Evolutionary conservation across 169 alveolate genomes (phyloP).

Genomic region (Plasmodium gaboni): DNA sequence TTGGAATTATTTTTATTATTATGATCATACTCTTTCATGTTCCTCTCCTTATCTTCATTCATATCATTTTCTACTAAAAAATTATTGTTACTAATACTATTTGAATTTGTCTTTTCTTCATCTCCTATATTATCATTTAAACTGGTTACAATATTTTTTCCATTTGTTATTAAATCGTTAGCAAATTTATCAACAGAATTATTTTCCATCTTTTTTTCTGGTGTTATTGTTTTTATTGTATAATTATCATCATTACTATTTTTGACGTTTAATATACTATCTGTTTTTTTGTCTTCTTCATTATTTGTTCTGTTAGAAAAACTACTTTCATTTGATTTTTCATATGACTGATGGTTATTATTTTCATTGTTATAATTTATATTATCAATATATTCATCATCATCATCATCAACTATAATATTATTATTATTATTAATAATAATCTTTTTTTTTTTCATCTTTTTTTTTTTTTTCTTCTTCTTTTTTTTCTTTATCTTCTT

Average conservation of each 20-base stretch:
- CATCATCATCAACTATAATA: not conserved
- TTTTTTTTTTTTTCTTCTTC: not conserved
- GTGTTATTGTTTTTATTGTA: too few species aligned
- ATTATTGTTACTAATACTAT: not conserved
- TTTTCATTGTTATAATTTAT: too few species aligned
- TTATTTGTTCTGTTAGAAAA: not conserved
- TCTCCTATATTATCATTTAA: not conserved
- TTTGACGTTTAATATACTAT: not conserved
- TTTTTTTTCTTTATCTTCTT: not conserved
- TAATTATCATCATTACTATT: too few species aligned
- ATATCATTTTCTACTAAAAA: not conserved
- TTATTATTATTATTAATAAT: not conserved
- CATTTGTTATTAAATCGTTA: too few species aligned
- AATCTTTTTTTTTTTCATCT: not conserved
- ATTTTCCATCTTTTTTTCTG: too few species aligned
- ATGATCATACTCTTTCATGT: not conserved
- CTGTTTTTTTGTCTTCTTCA: not conserved
- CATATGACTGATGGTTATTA: too few species aligned
- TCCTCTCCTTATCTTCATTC: not conserved
- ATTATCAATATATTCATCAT: conserved; percentile 1
- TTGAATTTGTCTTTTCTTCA: not conserved
- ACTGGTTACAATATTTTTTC: too few species aligned
- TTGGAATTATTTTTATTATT: not conserved
- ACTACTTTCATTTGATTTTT: too few species aligned
- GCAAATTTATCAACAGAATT: too few species aligned